Percentiles rank a stretch among this genome's conserved stretches.
Evolutionary conservation across 1,284 basidiomycete genomes (phyloP).

Genomic region (Coriolopsis trogii): DNA sequence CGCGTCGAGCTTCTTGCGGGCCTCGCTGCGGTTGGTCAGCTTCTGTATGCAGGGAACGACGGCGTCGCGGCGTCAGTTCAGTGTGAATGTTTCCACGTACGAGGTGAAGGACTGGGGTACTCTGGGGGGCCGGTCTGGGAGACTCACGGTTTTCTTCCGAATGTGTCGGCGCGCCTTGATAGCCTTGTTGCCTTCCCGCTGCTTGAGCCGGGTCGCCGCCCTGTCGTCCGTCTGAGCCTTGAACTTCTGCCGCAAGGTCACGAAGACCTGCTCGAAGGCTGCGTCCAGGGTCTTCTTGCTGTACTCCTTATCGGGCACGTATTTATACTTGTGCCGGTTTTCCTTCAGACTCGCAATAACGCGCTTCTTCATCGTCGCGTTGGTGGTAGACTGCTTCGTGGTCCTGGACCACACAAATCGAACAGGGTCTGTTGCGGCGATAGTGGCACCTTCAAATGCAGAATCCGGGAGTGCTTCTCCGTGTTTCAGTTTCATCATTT

Average conservation of each 20-base stretch:
- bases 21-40: constrained; percentile 60
- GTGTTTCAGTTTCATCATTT: constrained; percentile 55
- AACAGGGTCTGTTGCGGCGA: constrained; percentile 52
- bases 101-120: too few relatives aligned
- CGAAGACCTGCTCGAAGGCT: constrained; percentile 71
- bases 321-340: constrained; percentile 55
- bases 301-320: constrained; percentile 69
- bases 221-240: constrained; percentile 55
- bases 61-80: too few relatives aligned
- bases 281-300: constrained; percentile 58
- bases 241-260: constrained; percentile 68
- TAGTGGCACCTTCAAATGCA: constrained; percentile 51
- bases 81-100: too few relatives aligned
- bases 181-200: constrained; percentile 61
- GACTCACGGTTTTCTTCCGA: constrained; percentile 61
- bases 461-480: constrained; percentile 64
- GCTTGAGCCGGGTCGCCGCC: constrained; percentile 45
- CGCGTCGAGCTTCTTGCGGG: constrained; percentile 50
- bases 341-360: constrained; percentile 60
- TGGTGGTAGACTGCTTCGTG: constrained; percentile 69
- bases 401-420: constrained; percentile 81
- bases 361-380: constrained; percentile 67
- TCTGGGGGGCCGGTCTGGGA: not conserved
- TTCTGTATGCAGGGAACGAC: constrained; percentile 48
- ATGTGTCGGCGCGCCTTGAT: constrained; percentile 57